Conservation (phyloP, 2,329 filamentous ascomycete species). For the Alternaria sp. region DNA sequence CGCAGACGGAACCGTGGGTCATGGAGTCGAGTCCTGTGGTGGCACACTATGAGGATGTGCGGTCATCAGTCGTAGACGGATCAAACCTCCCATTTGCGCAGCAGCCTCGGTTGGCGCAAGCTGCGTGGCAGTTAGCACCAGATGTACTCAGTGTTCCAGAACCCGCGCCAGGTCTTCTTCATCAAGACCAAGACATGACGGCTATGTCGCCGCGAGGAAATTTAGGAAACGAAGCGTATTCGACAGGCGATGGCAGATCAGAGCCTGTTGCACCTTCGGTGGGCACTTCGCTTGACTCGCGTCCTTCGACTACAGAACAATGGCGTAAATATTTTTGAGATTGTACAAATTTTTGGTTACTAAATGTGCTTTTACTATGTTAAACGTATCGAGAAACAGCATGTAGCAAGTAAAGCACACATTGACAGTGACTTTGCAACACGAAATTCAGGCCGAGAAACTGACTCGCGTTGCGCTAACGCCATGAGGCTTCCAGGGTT, state of each 20-base stretch:
- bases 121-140: constrained; percentile 1
- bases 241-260: neutral
- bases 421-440: neutral
- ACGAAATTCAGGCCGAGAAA: neutral
- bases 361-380: too few species aligned
- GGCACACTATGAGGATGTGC: constrained; percentile 6
- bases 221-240: neutral
- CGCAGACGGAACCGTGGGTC: constrained; percentile 4
- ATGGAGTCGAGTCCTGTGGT: constrained; percentile 1
- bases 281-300: neutral
- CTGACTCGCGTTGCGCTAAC: neutral
- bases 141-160: neutral
- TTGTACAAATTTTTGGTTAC: neutral
- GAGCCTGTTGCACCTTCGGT: neutral
- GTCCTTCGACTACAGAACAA: constrained; percentile 1
- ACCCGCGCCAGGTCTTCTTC: neutral
- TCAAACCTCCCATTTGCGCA: neutral
- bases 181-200: neutral
- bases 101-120: neutral
- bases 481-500: neutral
- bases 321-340: constrained; percentile 26
- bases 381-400: too few species aligned
- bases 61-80: neutral
- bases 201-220: neutral
- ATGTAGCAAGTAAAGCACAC: neutral